A percentile compares a stretch with the other conserved stretches of the same genome.
phyloP scores from a whole-genome alignment of 257 asterid species.

The Haberlea rhodopensis region DNA sequence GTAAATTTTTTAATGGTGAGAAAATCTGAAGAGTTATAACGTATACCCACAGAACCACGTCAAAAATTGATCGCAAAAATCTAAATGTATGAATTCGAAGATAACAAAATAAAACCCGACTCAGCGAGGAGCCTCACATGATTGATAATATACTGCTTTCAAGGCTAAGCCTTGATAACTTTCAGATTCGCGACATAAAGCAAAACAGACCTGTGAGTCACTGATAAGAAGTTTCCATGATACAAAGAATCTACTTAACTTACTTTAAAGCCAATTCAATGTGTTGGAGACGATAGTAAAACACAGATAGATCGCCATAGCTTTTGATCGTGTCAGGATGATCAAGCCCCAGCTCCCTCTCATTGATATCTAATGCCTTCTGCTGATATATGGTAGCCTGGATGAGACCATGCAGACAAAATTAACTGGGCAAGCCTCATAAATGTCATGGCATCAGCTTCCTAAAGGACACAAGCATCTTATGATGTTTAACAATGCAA shows the following conservation, averaged over 20 bases:
- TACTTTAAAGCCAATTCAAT: slow-evolving; percentile 94
- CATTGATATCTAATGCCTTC: slow-evolving; percentile 95
- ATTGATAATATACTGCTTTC: neutral
- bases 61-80: neutral
- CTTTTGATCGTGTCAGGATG: slow-evolving; percentile 99
- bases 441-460: slow-evolving; percentile 14
- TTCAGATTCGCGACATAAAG: neutral
- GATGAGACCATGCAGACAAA: slow-evolving; percentile 28
- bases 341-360: slow-evolving; percentile 98
- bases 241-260: slow-evolving; percentile 38
- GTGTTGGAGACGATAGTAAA: slow-evolving; percentile 97
- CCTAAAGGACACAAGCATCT: slow-evolving; percentile 15
- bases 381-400: slow-evolving; percentile 98
- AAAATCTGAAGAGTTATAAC: neutral
- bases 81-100: neutral
- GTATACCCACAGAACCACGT: neutral
- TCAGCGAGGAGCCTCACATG: neutral
- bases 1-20: neutral
- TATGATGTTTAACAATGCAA: slow-evolving; percentile 11
- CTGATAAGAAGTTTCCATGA: slow-evolving; percentile 16
- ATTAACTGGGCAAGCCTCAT: slow-evolving; percentile 16
- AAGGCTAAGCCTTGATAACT: neutral
- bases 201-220: slow-evolving; percentile 13
- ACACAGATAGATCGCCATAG: slow-evolving; percentile 97
- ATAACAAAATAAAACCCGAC: neutral